Percentiles rank a stretch among this genome's conserved stretches.
Conservation (phyloP, 2,329 filamentous ascomycete genomes). For the Graphilbum fragrans region DNA sequence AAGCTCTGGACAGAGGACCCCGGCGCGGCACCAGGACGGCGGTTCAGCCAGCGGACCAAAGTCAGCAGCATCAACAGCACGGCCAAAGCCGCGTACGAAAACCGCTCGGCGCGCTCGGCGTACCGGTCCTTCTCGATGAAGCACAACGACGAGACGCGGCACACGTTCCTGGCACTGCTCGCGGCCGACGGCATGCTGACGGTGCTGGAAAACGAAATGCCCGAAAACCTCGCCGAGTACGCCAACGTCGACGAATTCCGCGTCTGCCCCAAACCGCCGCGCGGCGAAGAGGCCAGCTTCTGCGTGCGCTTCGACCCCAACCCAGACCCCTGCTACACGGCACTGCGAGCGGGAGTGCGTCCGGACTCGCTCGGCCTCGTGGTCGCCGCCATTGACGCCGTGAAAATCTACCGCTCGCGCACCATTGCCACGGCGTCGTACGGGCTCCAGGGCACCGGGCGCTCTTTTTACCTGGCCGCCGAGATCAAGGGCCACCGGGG, state of each 20-base stretch:
- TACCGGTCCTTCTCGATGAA: slow-evolving; percentile 81
- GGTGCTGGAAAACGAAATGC: slow-evolving; percentile 75
- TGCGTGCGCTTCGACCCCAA: slow-evolving; percentile 82
- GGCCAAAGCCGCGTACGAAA: slow-evolving; percentile 41
- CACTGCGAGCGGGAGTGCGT: slow-evolving; percentile 69
- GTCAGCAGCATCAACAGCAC: slow-evolving; percentile 22
- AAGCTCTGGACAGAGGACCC: slow-evolving; percentile 90
- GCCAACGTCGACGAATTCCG: slow-evolving; percentile 65
- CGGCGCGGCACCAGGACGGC: slow-evolving; percentile 63
- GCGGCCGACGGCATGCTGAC: slow-evolving; percentile 64
- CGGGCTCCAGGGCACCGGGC: slow-evolving; percentile 43
- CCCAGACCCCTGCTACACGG: slow-evolving; percentile 64
- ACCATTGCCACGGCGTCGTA: slow-evolving; percentile 41
- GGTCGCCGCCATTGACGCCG: slow-evolving; percentile 73
- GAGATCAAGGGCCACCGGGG: slow-evolving; percentile 62
- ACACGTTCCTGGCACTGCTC: slow-evolving; percentile 77
- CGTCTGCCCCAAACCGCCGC: slow-evolving; percentile 55
- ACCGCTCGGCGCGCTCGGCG: slow-evolving; percentile 46
- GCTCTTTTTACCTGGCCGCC: slow-evolving; percentile 75
- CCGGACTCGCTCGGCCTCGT: slow-evolving; percentile 69
- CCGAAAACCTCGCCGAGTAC: slow-evolving; percentile 71
- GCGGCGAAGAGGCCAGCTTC: slow-evolving; percentile 82
- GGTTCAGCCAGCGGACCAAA: slow-evolving; percentile 57
- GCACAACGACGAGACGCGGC: slow-evolving; percentile 62
- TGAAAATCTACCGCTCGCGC: slow-evolving; percentile 71